These are phyloP conservation scores for Rhytidiadelphus loreus DNA, from an alignment of 225 moss, liverwort and hornwort species.

Conservation along the genomic window DNA sequence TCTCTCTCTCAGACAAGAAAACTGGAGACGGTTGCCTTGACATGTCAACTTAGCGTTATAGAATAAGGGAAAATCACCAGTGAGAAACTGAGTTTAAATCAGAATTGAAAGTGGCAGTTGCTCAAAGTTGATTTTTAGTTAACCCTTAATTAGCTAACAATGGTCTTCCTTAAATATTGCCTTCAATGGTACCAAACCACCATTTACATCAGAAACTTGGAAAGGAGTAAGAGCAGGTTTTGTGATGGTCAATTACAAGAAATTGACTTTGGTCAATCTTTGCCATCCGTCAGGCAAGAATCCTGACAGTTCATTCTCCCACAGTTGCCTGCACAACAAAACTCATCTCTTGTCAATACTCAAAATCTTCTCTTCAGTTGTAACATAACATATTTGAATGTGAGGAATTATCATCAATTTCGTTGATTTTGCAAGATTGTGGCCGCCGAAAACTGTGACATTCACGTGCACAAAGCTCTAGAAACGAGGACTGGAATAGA, in stretches of 20 bases:
- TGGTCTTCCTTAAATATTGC: no score
- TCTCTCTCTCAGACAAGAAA: not conserved
- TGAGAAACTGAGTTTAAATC: not conserved
- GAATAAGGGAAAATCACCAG: not conserved
- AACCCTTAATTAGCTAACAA: not conserved
- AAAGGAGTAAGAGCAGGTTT: not conserved
- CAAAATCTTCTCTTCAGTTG: not conserved
- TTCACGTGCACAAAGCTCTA: not conserved
- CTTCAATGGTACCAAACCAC: not conserved
- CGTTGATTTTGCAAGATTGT: not conserved
- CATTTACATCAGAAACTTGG: not conserved
- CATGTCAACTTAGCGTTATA: not conserved
- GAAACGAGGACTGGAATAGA: not conserved
- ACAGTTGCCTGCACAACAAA: constrained; percentile 21
- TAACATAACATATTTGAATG: not conserved
- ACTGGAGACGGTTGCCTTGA: not conserved
- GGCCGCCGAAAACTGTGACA: not conserved
- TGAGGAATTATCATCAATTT: not conserved
- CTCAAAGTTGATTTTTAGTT: not conserved
- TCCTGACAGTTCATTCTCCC: constrained; percentile 37
- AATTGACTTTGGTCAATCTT: constrained; percentile 11
- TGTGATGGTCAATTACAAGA: constrained; percentile 8
- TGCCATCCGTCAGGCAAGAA: constrained; percentile 19
- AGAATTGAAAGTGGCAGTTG: not conserved
- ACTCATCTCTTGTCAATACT: not conserved